Evolutionary conservation across 768 basidiomycete genomes (phyloP).

Genomic region (Gelatoporia subvermispora): DNA sequence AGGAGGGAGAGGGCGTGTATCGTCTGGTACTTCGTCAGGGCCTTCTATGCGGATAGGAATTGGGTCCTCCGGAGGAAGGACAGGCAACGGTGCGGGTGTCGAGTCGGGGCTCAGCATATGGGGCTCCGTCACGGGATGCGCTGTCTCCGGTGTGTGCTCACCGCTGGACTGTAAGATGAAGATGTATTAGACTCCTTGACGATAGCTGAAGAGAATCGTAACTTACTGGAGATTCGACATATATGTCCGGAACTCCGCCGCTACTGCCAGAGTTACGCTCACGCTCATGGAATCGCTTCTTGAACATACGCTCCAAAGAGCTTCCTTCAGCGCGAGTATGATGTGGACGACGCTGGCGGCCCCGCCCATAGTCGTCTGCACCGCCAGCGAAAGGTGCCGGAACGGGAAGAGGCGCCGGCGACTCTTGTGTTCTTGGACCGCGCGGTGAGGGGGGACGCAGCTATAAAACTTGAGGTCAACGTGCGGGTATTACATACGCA

Average conservation of each 20-base stretch:
- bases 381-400: no score
- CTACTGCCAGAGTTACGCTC: constrained; percentile 6
- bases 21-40: constrained; percentile 1
- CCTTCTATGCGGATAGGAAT: constrained; percentile 8
- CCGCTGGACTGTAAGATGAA: constrained; percentile 16
- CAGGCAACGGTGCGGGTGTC: constrained; percentile 12
- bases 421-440: neutral
- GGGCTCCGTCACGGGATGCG: constrained; percentile 14
- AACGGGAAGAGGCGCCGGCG: no score
- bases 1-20: constrained; percentile 3
- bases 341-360: no score
- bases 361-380: neutral
- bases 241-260: constrained; percentile 17
- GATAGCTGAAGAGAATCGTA: neutral
- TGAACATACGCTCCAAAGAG: constrained; percentile 16
- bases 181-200: neutral
- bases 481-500: neutral
- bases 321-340: neutral
- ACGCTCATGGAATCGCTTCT: constrained; percentile 9
- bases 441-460: neutral
- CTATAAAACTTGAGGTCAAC: neutral
- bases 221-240: constrained; percentile 21
- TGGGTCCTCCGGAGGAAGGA: constrained; percentile 5
- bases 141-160: constrained; percentile 13
- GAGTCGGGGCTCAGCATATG: constrained; percentile 27